These are phyloP conservation scores for Stachybotrys chartarum DNA, from an alignment of 2,329 filamentous ascomycete genomes.

Conservation along the genomic window DNA sequence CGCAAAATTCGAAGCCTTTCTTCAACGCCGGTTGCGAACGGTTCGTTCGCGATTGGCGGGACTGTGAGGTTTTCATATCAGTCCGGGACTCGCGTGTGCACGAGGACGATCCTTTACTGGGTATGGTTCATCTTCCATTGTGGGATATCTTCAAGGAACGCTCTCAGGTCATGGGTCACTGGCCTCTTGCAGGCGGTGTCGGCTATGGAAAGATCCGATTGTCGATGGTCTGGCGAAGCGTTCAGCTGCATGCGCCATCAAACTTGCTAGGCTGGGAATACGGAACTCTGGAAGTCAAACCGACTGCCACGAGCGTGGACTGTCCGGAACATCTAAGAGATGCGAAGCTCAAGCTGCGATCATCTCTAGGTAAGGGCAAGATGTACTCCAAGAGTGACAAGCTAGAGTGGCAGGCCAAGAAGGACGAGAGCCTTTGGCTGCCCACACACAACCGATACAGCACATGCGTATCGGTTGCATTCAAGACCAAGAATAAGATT, in stretches of 20 bases:
- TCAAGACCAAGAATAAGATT: constrained; percentile 30
- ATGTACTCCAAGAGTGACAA: constrained; percentile 42
- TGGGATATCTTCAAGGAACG: constrained; percentile 52
- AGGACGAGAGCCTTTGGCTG: constrained; percentile 33
- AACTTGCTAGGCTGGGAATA: constrained; percentile 63
- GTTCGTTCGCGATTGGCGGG: constrained; percentile 62
- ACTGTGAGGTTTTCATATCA: constrained; percentile 58
- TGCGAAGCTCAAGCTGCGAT: constrained; percentile 52
- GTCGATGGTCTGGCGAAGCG: constrained; percentile 66
- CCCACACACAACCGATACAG: constrained; percentile 54
- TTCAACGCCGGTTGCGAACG: constrained; percentile 72
- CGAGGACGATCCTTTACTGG: constrained; percentile 63
- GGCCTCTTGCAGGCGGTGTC: constrained; percentile 64
- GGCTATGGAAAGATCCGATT: constrained; percentile 63
- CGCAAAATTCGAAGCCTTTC: constrained; percentile 71
- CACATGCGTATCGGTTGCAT: constrained; percentile 48
- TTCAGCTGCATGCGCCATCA: constrained; percentile 53
- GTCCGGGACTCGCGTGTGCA: constrained; percentile 62
- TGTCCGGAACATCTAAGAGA: constrained; percentile 40
- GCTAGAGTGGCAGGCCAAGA: constrained; percentile 46
- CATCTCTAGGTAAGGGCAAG: constrained; percentile 50
- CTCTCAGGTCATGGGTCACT: constrained; percentile 59
- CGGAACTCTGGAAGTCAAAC: constrained; percentile 60
- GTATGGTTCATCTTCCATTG: constrained; percentile 62
- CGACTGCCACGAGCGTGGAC: constrained; percentile 33